Evolutionary conservation across 2,329 filamentous ascomycete species (phyloP).

Genomic region (Aspergillus fructus): DNA sequence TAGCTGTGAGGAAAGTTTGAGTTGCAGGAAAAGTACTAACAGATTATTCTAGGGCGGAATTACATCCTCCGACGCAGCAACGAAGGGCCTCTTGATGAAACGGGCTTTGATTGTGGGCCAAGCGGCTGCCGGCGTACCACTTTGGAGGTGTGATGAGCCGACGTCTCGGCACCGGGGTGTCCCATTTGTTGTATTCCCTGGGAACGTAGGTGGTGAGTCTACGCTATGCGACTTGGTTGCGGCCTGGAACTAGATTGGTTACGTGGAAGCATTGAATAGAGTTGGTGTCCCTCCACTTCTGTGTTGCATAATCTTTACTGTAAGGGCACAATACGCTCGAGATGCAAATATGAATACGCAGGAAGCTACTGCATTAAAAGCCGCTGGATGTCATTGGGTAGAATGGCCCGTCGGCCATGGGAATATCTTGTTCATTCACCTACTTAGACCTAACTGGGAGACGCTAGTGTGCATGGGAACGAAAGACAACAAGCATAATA

Average conservation of each 20-base stretch:
- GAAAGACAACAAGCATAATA: conserved; percentile 15
- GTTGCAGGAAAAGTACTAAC: not conserved
- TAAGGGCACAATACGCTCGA: too few relatives aligned
- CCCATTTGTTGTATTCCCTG: conserved; percentile 60
- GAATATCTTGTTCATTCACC: conserved; percentile 23
- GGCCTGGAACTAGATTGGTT: conserved; percentile 29
- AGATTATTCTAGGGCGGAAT: conserved; percentile 51
- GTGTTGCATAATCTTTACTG: too few relatives aligned
- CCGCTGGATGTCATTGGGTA: not conserved
- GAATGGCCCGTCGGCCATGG: conserved; percentile 23
- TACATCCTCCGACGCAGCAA: conserved; percentile 59
- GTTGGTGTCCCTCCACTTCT: too few relatives aligned
- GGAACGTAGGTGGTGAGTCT: conserved; percentile 55
- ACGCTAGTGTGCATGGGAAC: conserved; percentile 16
- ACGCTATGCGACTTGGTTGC: conserved; percentile 50
- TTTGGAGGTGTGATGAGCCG: conserved; percentile 59
- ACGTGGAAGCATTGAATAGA: conserved; percentile 1
- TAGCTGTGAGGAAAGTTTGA: not conserved
- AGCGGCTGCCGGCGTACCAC: conserved; percentile 57
- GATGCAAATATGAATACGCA: too few relatives aligned
- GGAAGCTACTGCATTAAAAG: not conserved
- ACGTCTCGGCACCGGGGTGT: conserved; percentile 52
- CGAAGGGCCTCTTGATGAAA: conserved; percentile 56
- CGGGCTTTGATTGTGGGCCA: conserved; percentile 57
- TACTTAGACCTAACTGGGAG: conserved; percentile 23